These are phyloP conservation scores for Rhytidhysteron rufulum DNA, from an alignment of 2,329 filamentous ascomycete species.

Conservation along the genomic window DNA sequence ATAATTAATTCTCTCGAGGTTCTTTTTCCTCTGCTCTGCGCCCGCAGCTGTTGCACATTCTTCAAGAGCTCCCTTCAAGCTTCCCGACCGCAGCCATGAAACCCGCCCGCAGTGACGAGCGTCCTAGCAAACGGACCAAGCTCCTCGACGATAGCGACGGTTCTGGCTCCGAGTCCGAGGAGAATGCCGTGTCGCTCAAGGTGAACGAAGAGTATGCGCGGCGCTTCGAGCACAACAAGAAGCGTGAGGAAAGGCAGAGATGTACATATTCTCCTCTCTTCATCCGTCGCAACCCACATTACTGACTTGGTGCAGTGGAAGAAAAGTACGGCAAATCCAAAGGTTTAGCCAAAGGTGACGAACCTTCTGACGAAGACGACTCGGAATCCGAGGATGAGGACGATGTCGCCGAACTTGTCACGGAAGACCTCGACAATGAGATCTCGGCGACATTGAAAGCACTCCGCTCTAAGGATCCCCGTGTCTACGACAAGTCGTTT, in stretches of 20 bases:
- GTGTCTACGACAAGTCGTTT: constrained; percentile 75
- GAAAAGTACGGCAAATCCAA: constrained; percentile 69
- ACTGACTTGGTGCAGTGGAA: constrained; percentile 60
- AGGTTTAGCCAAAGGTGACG: constrained; percentile 43
- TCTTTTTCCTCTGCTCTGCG: too few species aligned
- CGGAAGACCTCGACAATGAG: constrained; percentile 77
- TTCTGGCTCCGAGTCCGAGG: constrained; percentile 16
- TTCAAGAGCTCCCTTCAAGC: too few species aligned
- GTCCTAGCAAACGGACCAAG: constrained; percentile 31
- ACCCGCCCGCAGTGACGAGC: constrained; percentile 13
- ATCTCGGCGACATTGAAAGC: constrained; percentile 84
- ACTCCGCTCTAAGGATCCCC: constrained; percentile 84
- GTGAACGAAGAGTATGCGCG: constrained; percentile 89
- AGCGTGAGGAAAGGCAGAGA: constrained; percentile 78
- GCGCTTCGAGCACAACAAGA: constrained; percentile 95
- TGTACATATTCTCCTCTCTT: constrained; percentile 42
- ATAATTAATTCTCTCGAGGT: too few species aligned
- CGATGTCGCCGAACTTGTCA: constrained; percentile 82
- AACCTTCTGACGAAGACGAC: constrained; percentile 58
- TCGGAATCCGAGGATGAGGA: constrained; percentile 70
- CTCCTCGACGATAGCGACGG: constrained; percentile 32
- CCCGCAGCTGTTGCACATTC: too few species aligned
- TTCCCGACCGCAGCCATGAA: too few species aligned
- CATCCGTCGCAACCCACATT: not conserved
- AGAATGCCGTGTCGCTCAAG: constrained; percentile 51